Evolutionary conservation across 495 filamentous ascomycete species (phyloP).

Genomic region (Aspergillus carlsbadensis): DNA sequence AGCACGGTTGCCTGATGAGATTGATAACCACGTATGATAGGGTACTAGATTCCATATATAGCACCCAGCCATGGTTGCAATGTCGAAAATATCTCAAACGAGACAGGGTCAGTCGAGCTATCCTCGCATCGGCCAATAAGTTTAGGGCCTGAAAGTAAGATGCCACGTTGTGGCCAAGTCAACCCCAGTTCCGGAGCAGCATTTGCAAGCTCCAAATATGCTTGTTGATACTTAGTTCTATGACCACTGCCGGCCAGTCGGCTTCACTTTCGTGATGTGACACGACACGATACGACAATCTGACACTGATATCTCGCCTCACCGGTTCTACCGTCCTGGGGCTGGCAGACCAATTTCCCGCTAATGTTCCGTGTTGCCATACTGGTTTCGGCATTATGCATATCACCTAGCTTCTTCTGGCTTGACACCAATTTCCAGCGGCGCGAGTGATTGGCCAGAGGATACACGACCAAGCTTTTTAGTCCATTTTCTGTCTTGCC

Average conservation of each 20-base stretch:
- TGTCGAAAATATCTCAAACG: too few relatives aligned
- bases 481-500: not conserved
- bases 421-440: not conserved
- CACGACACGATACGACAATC: not conserved
- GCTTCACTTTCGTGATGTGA: not conserved
- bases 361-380: conserved; percentile 12
- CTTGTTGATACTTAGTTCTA: not conserved
- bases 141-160: too few relatives aligned
- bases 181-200: too few relatives aligned
- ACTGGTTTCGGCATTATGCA: conserved; percentile 6
- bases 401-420: not conserved
- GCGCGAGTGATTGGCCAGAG: not conserved
- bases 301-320: not conserved
- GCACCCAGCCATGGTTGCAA: too few relatives aligned
- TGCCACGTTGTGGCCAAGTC: too few relatives aligned
- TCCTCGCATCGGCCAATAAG: not conserved
- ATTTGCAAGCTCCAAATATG: too few relatives aligned
- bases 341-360: not conserved
- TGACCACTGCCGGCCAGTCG: not conserved
- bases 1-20: too few relatives aligned
- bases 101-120: too few relatives aligned
- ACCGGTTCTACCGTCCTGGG: too few relatives aligned
- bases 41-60: too few relatives aligned
- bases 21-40: too few relatives aligned
- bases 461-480: conserved; percentile 16